Conservation (phyloP, 2,329 filamentous ascomycete genomes). For the Phyllosticta ampelicida region DNA sequence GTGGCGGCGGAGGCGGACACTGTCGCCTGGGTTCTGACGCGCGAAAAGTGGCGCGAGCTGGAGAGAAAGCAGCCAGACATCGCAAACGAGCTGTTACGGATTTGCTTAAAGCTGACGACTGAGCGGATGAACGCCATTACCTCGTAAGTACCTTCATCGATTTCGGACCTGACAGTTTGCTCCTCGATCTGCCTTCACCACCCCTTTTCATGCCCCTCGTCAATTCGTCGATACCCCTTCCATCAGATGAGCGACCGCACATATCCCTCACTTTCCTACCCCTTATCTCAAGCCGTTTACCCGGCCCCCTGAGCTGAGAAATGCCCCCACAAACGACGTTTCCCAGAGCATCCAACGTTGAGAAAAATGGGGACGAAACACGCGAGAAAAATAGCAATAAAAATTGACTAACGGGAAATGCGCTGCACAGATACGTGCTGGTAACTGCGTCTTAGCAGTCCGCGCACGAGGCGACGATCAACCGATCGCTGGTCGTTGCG, state of each 20-base stretch:
- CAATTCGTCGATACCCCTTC: background rate
- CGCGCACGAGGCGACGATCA: background rate
- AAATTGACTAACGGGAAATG: background rate
- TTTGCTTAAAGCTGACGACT: slow-evolving; percentile 86
- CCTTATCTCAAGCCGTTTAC: background rate
- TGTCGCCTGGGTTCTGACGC: slow-evolving; percentile 71
- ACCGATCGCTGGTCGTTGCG: background rate
- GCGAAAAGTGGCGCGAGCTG: slow-evolving; percentile 58
- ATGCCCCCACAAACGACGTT: background rate
- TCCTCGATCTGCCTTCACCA: background rate
- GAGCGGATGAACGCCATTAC: slow-evolving; percentile 76
- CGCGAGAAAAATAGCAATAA: background rate
- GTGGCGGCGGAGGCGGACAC: slow-evolving; percentile 73
- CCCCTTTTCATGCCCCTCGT: background rate
- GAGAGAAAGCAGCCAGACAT: slow-evolving; percentile 65
- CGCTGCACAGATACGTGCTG: slow-evolving; percentile 25
- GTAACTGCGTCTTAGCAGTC: slow-evolving; percentile 22
- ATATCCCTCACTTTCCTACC: background rate
- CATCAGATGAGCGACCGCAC: background rate
- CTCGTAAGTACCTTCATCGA: slow-evolving; percentile 32
- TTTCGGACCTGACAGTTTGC: background rate
- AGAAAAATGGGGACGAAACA: background rate
- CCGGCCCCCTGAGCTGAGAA: background rate
- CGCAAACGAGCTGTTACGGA: slow-evolving; percentile 70
- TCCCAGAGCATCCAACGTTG: background rate